phyloP scores from a whole-genome alignment of 164 flowering plant species.

The Sextonia rubra region DNA sequence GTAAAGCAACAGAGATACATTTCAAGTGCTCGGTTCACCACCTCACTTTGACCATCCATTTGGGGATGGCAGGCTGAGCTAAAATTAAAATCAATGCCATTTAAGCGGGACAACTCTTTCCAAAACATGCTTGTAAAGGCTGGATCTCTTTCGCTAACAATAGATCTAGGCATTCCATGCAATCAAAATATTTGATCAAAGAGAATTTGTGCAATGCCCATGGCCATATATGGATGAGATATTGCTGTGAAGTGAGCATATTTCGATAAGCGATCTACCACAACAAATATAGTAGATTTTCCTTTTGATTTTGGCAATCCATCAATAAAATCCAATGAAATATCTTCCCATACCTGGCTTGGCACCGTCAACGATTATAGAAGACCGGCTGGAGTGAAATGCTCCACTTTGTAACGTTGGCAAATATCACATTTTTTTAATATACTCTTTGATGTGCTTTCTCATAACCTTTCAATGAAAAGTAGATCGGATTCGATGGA shows the following conservation, averaged over 20 bases:
- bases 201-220: not conserved
- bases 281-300: not conserved
- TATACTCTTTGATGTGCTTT: not conserved
- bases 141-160: not conserved
- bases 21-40: not conserved
- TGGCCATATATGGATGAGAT: not conserved
- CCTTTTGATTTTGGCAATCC: constrained; percentile 1
- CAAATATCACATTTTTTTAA: not conserved
- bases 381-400: not conserved
- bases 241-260: not conserved
- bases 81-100: no score
- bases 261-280: not conserved
- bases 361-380: not conserved
- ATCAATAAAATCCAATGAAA: constrained; percentile 4
- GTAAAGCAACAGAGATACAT: not conserved
- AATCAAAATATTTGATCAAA: not conserved
- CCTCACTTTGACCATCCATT: constrained; percentile 6
- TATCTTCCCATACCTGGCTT: not conserved
- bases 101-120: not conserved
- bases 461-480: not conserved
- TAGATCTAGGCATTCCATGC: not conserved
- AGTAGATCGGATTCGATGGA: not conserved
- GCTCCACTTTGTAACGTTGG: not conserved
- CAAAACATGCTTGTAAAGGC: not conserved
- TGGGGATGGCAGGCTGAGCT: not conserved